Conservation (phyloP, 2,329 filamentous ascomycete species). For the Talaromyces pinophilus region DNA sequence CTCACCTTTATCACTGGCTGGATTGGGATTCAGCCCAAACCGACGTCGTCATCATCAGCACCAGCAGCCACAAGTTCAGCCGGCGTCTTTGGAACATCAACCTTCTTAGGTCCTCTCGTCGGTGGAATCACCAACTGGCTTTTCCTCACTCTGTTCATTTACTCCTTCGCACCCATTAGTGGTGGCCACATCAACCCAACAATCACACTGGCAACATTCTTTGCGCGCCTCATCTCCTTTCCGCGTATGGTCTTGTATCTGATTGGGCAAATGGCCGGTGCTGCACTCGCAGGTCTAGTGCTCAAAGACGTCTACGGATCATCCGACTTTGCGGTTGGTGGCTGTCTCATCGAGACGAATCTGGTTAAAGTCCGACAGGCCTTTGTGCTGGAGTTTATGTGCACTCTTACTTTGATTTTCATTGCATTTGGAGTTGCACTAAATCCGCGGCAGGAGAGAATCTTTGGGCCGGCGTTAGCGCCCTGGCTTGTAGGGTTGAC, state of each 20-base stretch:
- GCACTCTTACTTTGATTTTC: conserved; percentile 50
- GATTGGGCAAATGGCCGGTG: conserved; percentile 49
- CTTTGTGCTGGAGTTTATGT: conserved; percentile 53
- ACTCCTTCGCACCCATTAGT: conserved; percentile 50
- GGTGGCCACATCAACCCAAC: conserved; percentile 58
- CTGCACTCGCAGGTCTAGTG: conserved; percentile 48
- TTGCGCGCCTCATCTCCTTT: conserved; percentile 52
- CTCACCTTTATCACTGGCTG: conserved; percentile 26
- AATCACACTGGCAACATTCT: conserved; percentile 57
- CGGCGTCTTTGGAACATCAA: conserved; percentile 34
- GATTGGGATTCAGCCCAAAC: conserved; percentile 21
- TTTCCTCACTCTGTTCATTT: conserved; percentile 53
- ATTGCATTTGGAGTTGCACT: conserved; percentile 56
- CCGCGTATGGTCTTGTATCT: conserved; percentile 53
- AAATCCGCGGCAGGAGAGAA: conserved; percentile 53
- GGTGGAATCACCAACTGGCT: conserved; percentile 45
- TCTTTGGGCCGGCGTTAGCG: conserved; percentile 53
- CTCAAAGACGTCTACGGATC: conserved; percentile 38
- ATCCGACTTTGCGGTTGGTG: conserved; percentile 36
- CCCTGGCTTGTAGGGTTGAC: conserved; percentile 52
- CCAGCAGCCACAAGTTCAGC: conserved; percentile 24
- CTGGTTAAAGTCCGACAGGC: conserved; percentile 43
- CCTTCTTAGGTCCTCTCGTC: conserved; percentile 36
- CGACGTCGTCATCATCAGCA: conserved; percentile 25
- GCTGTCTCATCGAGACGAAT: conserved; percentile 42